Evolutionary conservation across 1,139 yeast species (phyloP), one percentile per base, ranked within the genome.

Genomic region (Candida sanyaensis): DNA sequence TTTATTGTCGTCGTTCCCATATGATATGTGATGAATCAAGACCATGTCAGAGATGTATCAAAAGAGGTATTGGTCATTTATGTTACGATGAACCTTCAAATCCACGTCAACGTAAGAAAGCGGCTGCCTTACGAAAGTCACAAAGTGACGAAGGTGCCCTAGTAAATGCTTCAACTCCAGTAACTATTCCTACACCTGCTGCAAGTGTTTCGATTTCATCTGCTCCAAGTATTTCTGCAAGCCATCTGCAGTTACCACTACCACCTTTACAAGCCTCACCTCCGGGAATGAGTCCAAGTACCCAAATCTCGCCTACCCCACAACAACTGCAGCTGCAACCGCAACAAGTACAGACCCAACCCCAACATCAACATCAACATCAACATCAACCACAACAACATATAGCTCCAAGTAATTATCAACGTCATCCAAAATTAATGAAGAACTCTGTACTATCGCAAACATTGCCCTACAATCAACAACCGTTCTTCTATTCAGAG

Each of bases 1-100:
- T 92, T 2, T 92, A 89, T 62, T 92, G 98, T 62, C 79, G 97
- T 43, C 73, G 98, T 42, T 89, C 97, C 1, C 98, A 92, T 64
- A 90, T 92, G 95, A 88, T 91, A 30, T 92, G 98, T 68, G 97
- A 91, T 63, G 86, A 83, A 38, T 73, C 82, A 11, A 73, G 97
- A 50, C 98, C 98, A 1, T 92, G 98, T 63, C 81, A 84, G 46
- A 72, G 97, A 45, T 92, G 98, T 66, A 78, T 91, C 21, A 89
- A 88, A 64, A 73, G 98, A 54, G 90, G 89, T 38, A 92, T 92
- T 41, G 95, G 95, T 6, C 96, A 91, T 65, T 67, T 92, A 37
- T 92, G 98, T 61, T 89, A 85, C 53, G 96, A 89, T 59, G 96
- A 88, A 59, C 85, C 86, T 1, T 68, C 81, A 4, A 71, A 72